A percentile compares a stretch with the other conserved stretches of the same genome.
Conservation (phyloP, 805 yeast species). For the Zygotorulaspora sp. region DNA sequence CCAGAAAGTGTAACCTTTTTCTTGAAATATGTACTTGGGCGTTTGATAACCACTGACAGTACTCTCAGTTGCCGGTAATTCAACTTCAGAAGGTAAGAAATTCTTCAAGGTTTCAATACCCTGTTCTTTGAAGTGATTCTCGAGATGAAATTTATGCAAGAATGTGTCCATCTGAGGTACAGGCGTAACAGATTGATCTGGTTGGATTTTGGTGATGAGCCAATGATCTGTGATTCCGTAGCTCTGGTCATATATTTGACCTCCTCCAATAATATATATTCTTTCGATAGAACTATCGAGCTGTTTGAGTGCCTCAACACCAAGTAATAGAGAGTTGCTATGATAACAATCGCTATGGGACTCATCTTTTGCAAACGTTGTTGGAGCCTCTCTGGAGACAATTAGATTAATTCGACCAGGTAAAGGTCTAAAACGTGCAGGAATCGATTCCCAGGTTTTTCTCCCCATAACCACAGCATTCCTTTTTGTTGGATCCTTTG, state of each 20-base stretch:
- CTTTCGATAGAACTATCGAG: slow-evolving; percentile 41
- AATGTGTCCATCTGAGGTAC: slow-evolving; percentile 66
- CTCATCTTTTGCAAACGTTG: background rate
- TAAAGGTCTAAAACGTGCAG: slow-evolving; percentile 76
- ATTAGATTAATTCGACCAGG: slow-evolving; percentile 71
- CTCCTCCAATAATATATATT: slow-evolving; percentile 88
- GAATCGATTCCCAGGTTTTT: slow-evolving; percentile 93
- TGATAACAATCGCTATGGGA: slow-evolving; percentile 27
- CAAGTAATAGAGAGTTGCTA: slow-evolving; percentile 43
- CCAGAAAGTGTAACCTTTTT: slow-evolving; percentile 51
- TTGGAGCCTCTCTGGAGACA: slow-evolving; percentile 46
- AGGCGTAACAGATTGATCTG: slow-evolving; percentile 24
- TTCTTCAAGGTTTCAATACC: slow-evolving; percentile 38
- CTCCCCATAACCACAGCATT: slow-evolving; percentile 96
- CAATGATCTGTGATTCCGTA: slow-evolving; percentile 47
- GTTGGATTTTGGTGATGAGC: slow-evolving; percentile 63
- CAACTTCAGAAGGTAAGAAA: slow-evolving; percentile 23
- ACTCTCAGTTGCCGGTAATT: slow-evolving; percentile 23
- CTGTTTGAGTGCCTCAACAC: slow-evolving; percentile 35
- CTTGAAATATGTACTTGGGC: slow-evolving; percentile 22
- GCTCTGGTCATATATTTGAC: slow-evolving; percentile 68
- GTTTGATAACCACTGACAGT: background rate
- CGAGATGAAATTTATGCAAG: slow-evolving; percentile 38
- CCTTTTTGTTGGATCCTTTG: slow-evolving; percentile 33
- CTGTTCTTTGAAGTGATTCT: slow-evolving; percentile 21